Base-by-base conservation (phyloP, 108 stramenopile genomes). In the Asterionellopsis glacialis region DNA sequence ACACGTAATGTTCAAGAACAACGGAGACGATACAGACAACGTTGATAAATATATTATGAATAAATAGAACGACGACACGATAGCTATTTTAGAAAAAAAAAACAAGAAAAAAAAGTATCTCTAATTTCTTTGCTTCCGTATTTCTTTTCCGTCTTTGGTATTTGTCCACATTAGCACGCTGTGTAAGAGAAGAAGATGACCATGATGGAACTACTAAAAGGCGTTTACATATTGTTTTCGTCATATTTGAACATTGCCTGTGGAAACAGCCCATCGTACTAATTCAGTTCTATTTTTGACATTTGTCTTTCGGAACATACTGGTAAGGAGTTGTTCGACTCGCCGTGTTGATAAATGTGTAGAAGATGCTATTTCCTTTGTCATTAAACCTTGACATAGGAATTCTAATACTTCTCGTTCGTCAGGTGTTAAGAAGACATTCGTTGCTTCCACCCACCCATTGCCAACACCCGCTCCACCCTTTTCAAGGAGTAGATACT, bases 211-310 rank as follows among this genome's bases (percentile, higher is more conserved):
- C n/a, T n/a, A n/a, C n/a, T n/a, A n/a, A n/a, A n/a, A n/a, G n/a
- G n/a, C n/a, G n/a, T n/a, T n/a, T n/a, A n/a, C n/a, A n/a, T n/a
- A n/a, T n/a, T n/a, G n/a, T 33, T 58, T 33, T 58, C 9, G 57
- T 33, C 38, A 70, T 50, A 64, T 57, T 18, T 51, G 22, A 16
- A 72, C 70, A 48, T 80, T 74, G 0, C 83, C 83, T 33, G 69
- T 84, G 11, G 70, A 48, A 6, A 84, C 58, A 18, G 79, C 83
- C 88, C 84, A 90, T 22, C 74, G 49, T 0, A 87, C 84, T 45
- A 91, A 64, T 54, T 83, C 77, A 7, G 83, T 88, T 61, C 87
- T 65, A 59, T 80, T 91, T 16, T 65, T 74, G 9, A 69, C 67
- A 22, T 59, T 58, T 5, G 84, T 77, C 63, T 93, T 85, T 33